These are phyloP conservation scores for Lecanicillium sp. DNA, from an alignment of 2,329 filamentous ascomycete species.

Conservation along the genomic window DNA sequence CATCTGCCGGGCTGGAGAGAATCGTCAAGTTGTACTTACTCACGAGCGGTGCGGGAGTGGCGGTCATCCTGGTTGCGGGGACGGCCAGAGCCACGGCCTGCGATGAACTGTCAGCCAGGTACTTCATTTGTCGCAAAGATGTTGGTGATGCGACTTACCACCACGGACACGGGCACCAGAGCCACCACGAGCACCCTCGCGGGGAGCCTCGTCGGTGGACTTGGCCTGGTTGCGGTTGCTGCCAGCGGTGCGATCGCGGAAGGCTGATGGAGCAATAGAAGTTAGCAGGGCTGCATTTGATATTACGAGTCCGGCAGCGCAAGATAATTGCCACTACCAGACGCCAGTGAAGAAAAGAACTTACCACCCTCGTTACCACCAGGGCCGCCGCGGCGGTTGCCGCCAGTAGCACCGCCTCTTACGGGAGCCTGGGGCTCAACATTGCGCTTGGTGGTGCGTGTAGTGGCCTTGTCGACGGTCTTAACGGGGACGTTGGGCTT, in stretches of 20 bases:
- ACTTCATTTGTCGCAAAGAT: not conserved
- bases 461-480: constrained; percentile 76
- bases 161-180: constrained; percentile 55
- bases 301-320: not conserved
- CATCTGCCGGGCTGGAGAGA: not conserved
- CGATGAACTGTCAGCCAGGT: constrained; percentile 4
- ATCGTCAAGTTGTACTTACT: constrained; percentile 29
- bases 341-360: constrained; percentile 20
- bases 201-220: constrained; percentile 60
- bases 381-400: constrained; percentile 47
- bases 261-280: constrained; percentile 48
- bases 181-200: constrained; percentile 49
- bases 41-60: constrained; percentile 38
- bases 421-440: constrained; percentile 63
- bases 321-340: constrained; percentile 2
- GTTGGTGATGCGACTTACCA: constrained; percentile 31
- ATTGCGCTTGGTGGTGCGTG: constrained; percentile 77
- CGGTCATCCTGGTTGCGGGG: constrained; percentile 48
- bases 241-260: constrained; percentile 81
- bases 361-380: constrained; percentile 82
- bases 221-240: constrained; percentile 74
- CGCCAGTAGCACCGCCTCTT: constrained; percentile 30
- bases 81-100: constrained; percentile 46
- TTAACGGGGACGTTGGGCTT: constrained; percentile 79
- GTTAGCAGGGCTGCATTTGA: constrained; percentile 9